These are phyloP conservation scores for Sphaerulina musiva DNA, from an alignment of 2,329 filamentous ascomycete genomes.

Conservation along the genomic window DNA sequence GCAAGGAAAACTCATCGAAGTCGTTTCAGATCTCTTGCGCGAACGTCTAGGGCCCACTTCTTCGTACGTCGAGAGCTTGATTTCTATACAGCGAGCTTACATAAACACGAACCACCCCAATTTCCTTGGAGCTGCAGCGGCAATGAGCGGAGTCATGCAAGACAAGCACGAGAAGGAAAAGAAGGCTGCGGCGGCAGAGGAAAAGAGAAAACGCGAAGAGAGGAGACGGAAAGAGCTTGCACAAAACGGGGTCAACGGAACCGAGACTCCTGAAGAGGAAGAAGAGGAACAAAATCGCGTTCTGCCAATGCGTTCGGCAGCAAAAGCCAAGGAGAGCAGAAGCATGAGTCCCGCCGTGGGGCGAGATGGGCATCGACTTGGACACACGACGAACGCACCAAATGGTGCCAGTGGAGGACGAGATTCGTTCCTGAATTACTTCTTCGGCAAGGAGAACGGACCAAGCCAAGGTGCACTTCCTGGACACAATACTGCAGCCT, in stretches of 20 bases:
- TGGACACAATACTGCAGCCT: constrained; percentile 36
- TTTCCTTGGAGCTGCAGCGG: constrained; percentile 90
- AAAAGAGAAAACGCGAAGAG: constrained; percentile 78
- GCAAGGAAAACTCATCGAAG: constrained; percentile 95
- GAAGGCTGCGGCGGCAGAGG: constrained; percentile 70
- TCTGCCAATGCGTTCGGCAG: constrained; percentile 48
- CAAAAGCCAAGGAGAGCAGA: constrained; percentile 51
- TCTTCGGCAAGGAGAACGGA: constrained; percentile 89
- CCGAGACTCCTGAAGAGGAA: constrained; percentile 58
- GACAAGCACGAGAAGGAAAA: constrained; percentile 93
- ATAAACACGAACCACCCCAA: constrained; percentile 99
- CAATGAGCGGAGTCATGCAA: constrained; percentile 93
- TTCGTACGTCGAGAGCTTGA: constrained; percentile 88
- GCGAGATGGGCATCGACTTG: constrained; percentile 36
- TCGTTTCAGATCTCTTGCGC: constrained; percentile 88
- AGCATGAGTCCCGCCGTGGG: constrained; percentile 78
- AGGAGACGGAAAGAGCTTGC: constrained; percentile 70
- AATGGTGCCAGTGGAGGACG: constrained; percentile 49
- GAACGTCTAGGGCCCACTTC: constrained; percentile 87
- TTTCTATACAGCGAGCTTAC: constrained; percentile 94
- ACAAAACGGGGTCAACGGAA: constrained; percentile 62
- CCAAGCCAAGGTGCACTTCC: constrained; percentile 34
- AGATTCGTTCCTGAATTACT: constrained; percentile 96
- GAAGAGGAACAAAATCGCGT: constrained; percentile 46
- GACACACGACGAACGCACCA: constrained; percentile 19